These are phyloP conservation scores for Penicillium sp. DNA, from an alignment of 2,329 filamentous ascomycete genomes.

Conservation along the genomic window DNA sequence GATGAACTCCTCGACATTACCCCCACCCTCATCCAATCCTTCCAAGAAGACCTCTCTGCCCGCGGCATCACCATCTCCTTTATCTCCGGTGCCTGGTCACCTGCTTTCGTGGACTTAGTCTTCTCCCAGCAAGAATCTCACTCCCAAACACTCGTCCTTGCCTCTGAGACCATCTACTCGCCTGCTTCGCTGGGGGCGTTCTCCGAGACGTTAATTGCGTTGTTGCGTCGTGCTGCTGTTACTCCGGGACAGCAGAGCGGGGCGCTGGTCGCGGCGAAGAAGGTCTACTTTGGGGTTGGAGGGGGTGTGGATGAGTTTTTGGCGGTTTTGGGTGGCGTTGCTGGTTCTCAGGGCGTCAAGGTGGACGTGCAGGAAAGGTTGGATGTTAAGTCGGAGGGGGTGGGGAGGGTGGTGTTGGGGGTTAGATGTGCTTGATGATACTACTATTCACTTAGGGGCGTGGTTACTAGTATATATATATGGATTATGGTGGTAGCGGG, in stretches of 20 bases:
- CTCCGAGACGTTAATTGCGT: constrained; percentile 44
- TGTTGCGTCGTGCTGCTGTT: constrained; percentile 47
- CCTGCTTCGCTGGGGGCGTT: constrained; percentile 48
- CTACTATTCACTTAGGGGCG: too few relatives aligned
- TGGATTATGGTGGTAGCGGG: too few relatives aligned
- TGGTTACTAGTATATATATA: constrained; percentile 37
- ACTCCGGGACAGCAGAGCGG: constrained; percentile 31
- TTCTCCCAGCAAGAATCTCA: constrained; percentile 26
- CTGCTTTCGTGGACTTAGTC: constrained; percentile 39
- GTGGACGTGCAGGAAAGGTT: constrained; percentile 27
- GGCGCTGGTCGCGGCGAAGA: constrained; percentile 54
- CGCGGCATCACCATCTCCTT: too few relatives aligned
- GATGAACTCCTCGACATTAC: too few relatives aligned
- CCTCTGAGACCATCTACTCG: constrained; percentile 58
- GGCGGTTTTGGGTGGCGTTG: constrained; percentile 25
- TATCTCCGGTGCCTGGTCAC: constrained; percentile 53
- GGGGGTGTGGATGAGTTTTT: constrained; percentile 56
- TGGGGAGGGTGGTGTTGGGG: constrained; percentile 39
- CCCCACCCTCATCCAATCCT: too few relatives aligned
- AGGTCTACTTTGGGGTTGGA: constrained; percentile 59
- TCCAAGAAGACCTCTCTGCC: too few relatives aligned
- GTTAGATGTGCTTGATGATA: too few relatives aligned
- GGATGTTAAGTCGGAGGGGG: constrained; percentile 37
- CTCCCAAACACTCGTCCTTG: constrained; percentile 46
- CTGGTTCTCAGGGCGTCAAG: too few relatives aligned